Evolutionary conservation across 2,329 filamentous ascomycete species (phyloP), one percentile per base, ranked within the genome.

Genomic region (Cyphellophora europaea): DNA sequence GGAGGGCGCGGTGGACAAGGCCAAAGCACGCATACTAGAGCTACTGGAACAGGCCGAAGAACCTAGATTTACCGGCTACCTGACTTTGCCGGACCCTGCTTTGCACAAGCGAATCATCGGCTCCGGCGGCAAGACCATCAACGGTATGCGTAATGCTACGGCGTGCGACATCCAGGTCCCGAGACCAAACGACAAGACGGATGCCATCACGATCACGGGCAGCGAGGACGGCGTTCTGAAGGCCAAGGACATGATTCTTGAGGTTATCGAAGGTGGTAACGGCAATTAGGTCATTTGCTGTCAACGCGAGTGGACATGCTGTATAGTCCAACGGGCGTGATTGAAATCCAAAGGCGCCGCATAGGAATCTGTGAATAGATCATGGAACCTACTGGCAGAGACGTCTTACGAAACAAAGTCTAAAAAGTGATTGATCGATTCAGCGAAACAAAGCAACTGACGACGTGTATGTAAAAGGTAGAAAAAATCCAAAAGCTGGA

Each of bases 91-190:
- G 0, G 89, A 98, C 55, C 85, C 91, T 8, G 77, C 75, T 49
- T 86, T 85, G 30, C 94, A 95, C 68, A 77, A 89, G 43, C 82
- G 82, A 45, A 84, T 98, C 32, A 87, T 98, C 49, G 91, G 91
- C 4, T 79, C 81, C 45, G 83, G 82, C 40, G 91, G 91, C 40
- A 82, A 77, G 58, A 89, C 89, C 61, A 93, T 98, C 58, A 95
- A 95, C 62, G 67, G 77, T 27, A 95, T 98, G 56, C 79, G 91
- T 49, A 86, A 85, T 65, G 78, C 91, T 67, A 95, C 87, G 33
- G 84, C 83, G 36, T 95, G 88, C 62, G 87, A 82, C 63, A 93
- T 98, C 56, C 87, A 88, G 46, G 89, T 98, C 27, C 91, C 91
- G 14, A 67, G 66, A 30, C 67, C 65, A 44, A 71, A 73, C 32